Evolutionary conservation across 2,329 filamentous ascomycete genomes (phyloP), one percentile per base, ranked within the genome.

Genomic region (Zymoseptoria ardabiliae): DNA sequence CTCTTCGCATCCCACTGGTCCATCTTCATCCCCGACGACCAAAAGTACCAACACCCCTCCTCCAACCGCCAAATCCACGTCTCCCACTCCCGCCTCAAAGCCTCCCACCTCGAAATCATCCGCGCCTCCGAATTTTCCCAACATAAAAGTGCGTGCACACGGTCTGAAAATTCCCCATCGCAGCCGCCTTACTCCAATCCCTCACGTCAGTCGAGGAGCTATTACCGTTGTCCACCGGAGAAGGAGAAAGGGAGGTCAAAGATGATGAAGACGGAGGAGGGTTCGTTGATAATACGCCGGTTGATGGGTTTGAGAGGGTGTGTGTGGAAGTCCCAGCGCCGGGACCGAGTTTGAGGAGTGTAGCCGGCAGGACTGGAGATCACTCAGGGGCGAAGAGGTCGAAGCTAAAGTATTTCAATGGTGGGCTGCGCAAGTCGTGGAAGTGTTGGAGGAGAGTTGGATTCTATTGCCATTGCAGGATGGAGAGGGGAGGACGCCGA

Each of bases 1-100:
- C 61, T 65, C 45, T 63, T 65, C 52, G 63, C 63, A 53, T 58
- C 63, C 22, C 61, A 65, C 59, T 63, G 61, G 63, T 65, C 63
- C 17, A 53, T 65, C 45, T 65, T 58, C 53, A 20, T 65, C 4
- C 61, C 61, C 2, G 51, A 61, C 50, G 59, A 2, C 51, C 20
- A 23, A 52, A 25, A 8, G 63, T 61, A 17, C 22, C n/a, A n/a
- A n/a, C n/a, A n/a, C n/a, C n/a, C n/a, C n/a, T n/a, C n/a, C n/a
- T n/a, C n/a, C n/a, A n/a, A n/a, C n/a, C n/a, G 61, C 7, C 35
- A 61, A 1, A 62, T 65, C 11, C 63, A 63, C 23, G 59, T 65
- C 41, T 56, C 61, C 19, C 61, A 61, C 23, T 61, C 61, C 50
- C 51, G 63, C 17, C 58, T 65, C 19, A 61, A 65, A 50, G 63